Conservation (phyloP, 331 rosid species). For the Telfairia occidentalis region DNA sequence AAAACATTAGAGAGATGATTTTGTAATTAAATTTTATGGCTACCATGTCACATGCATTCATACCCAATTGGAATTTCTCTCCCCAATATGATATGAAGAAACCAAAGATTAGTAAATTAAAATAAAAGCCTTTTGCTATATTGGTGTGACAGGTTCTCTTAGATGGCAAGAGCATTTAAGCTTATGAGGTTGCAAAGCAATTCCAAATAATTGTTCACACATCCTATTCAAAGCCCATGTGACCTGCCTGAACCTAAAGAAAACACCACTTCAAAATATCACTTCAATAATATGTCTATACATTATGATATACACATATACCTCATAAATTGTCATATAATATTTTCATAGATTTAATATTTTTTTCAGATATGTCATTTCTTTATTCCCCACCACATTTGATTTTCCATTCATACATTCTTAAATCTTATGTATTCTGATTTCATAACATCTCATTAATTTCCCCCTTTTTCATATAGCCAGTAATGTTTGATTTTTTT, state of each 20-base stretch:
- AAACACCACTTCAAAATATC: background rate
- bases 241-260: background rate
- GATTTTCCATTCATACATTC: background rate
- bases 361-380: background rate
- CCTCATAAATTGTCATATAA: too few relatives aligned
- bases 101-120: background rate
- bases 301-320: background rate
- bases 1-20: too few relatives aligned
- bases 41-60: background rate
- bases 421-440: background rate
- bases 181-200: background rate
- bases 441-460: too few relatives aligned
- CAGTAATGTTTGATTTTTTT: too few relatives aligned
- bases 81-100: background rate
- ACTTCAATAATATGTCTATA: background rate
- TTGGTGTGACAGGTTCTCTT: background rate
- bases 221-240: background rate
- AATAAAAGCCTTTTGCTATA: background rate
- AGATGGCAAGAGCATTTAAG: constrained; percentile 3
- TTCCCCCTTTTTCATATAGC: too few relatives aligned
- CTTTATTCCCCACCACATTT: background rate
- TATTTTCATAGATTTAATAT: background rate
- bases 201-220: background rate
- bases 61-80: background rate
- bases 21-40: background rate